Evolutionary conservation across 2,329 filamentous ascomycete genomes (phyloP).

Genomic region (Clarireedia hainanense): DNA sequence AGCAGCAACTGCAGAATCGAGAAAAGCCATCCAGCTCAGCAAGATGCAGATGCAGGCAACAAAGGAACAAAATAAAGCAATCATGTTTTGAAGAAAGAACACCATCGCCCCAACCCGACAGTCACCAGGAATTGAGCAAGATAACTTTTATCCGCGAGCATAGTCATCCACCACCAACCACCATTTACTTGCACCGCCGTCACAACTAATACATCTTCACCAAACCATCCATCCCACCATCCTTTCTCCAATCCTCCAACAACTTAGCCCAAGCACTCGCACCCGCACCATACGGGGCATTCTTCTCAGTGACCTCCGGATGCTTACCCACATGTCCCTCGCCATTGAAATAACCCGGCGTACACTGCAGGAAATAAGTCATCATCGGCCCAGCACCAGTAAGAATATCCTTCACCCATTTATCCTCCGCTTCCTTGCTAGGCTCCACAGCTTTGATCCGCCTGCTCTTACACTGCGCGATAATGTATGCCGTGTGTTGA

Average conservation of each 20-base stretch:
- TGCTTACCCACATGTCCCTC: slow-evolving; percentile 1
- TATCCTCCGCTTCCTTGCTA: not conserved
- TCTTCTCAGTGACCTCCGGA: not conserved
- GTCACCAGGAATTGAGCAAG: too few species aligned
- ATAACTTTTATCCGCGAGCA: too few species aligned
- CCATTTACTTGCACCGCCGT: too few species aligned
- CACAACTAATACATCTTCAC: not conserved
- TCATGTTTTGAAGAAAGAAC: too few species aligned
- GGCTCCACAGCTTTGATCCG: not conserved
- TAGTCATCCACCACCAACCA: too few species aligned
- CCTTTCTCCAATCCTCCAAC: slow-evolving; percentile 1
- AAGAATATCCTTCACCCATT: slow-evolving; percentile 1
- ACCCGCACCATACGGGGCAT: not conserved
- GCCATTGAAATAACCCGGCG: slow-evolving; percentile 6
- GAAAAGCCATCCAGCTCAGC: too few species aligned
- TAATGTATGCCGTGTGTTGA: slow-evolving; percentile 1
- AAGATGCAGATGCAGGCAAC: too few species aligned
- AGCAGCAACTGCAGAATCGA: too few species aligned
- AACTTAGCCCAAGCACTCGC: slow-evolving; percentile 6
- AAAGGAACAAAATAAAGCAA: too few species aligned
- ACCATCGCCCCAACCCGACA: too few species aligned
- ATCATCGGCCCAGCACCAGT: not conserved
- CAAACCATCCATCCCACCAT: slow-evolving; percentile 2
- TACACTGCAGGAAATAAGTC: not conserved
- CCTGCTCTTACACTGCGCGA: not conserved